phyloP scores from a whole-genome alignment of 148 eudicot species.

The Dysphania ambrosioides region DNA sequence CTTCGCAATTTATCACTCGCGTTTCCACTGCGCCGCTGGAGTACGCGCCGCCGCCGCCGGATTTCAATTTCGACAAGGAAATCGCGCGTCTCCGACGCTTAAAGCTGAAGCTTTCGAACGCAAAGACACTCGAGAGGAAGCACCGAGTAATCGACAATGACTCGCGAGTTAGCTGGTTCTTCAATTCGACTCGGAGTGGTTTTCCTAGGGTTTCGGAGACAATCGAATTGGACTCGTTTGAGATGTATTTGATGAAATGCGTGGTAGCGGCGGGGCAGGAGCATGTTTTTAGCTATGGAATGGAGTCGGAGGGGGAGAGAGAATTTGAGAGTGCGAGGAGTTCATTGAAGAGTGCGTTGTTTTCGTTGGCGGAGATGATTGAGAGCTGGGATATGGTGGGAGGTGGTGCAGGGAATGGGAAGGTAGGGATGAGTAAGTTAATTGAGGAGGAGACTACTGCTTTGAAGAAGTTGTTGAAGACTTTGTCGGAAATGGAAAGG shows the following conservation, averaged over 20 bases:
- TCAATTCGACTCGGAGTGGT: constrained; percentile 20
- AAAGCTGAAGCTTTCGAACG: constrained; percentile 30
- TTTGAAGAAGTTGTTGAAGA: constrained; percentile 52
- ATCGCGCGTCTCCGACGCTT: constrained; percentile 46
- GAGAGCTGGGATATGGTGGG: constrained; percentile 54
- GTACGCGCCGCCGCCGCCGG: constrained; percentile 53
- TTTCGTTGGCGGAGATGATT: constrained; percentile 71
- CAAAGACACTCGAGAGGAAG: constrained; percentile 29
- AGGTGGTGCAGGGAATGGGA: constrained; percentile 29
- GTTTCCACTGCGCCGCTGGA: constrained; percentile 66
- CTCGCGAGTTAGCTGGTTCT: constrained; percentile 47
- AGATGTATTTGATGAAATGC: constrained; percentile 73
- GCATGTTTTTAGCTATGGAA: constrained; percentile 44
- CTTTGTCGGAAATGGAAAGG: constrained; percentile 57
- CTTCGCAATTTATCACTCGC: constrained; percentile 25
- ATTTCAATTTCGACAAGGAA: constrained; percentile 42
- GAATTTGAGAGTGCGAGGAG: constrained; percentile 34
- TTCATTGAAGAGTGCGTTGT: constrained; percentile 63
- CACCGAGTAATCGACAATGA: constrained; percentile 45
- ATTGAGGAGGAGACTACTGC: constrained; percentile 39
- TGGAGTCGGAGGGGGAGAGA: constrained; percentile 19
- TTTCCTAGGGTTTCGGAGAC: constrained; percentile 40
- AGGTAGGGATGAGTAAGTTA: constrained; percentile 23
- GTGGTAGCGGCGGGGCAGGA: constrained; percentile 79
- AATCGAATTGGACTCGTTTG: constrained; percentile 40